A percentile compares a stretch with the other conserved stretches of the same genome.
Conservation (phyloP, 441 rosid genomes). For the Brassica hybrid region DNA sequence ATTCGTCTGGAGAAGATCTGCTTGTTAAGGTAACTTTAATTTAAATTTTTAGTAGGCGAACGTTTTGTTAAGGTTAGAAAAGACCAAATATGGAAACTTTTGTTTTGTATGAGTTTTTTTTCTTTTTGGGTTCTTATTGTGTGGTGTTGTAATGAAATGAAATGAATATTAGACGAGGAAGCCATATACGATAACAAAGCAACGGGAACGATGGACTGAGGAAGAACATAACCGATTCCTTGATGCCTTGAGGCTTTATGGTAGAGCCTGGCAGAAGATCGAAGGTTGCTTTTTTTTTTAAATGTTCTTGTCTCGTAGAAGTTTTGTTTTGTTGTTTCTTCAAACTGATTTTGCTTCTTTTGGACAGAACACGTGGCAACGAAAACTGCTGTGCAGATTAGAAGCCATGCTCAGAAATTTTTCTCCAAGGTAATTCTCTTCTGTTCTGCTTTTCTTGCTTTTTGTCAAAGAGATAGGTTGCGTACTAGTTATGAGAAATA, state of each 20-base stretch:
- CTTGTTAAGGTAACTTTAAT: slow-evolving; percentile 36
- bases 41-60: not conserved
- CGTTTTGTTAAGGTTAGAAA: not conserved
- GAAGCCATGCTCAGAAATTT: slow-evolving; percentile 97
- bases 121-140: not conserved
- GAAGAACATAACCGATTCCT: slow-evolving; percentile 47
- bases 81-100: slow-evolving; percentile 1
- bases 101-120: not conserved
- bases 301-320: not conserved
- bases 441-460: not conserved
- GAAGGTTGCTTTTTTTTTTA: slow-evolving; percentile 29
- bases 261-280: slow-evolving; percentile 47
- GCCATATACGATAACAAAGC: slow-evolving; percentile 48
- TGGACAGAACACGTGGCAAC: slow-evolving; percentile 81
- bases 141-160: not conserved
- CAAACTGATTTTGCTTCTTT: slow-evolving; percentile 6
- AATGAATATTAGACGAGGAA: slow-evolving; percentile 34
- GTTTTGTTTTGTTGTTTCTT: not conserved
- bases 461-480: too few species aligned
- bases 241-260: slow-evolving; percentile 47
- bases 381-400: slow-evolving; percentile 89
- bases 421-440: slow-evolving; percentile 73
- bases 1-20: slow-evolving; percentile 45
- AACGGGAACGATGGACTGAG: slow-evolving; percentile 47
- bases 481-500: too few species aligned